Base-by-base conservation (phyloP, 768 basidiomycete genomes). In the Amanita jacksonii region DNA sequence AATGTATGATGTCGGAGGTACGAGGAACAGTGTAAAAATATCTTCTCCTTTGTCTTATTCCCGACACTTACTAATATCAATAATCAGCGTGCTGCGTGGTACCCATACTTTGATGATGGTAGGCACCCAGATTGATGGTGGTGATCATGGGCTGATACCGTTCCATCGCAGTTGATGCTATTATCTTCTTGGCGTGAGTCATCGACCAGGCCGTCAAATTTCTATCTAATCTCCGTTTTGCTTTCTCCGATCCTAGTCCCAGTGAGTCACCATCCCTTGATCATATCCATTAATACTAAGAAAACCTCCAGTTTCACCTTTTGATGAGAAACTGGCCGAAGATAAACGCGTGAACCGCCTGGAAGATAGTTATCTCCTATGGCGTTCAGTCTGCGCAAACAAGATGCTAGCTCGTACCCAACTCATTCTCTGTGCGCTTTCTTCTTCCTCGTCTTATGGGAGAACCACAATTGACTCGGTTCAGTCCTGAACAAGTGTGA, bases 1-100 rank as follows among this genome's bases (percentile, higher is more conserved):
- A 35, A 67, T 90, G 51, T 90, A 84, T 55, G 86, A 90, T 55
- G 84, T 89, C 22, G 85, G 86, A 25, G 85, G 85, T 15, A 79
- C 79, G 27, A 69, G 79, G 50, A 82, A 76, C 42, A 74, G 68
- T 49, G 83, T 85, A 50, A 61, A 79, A 56, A 30, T 12, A 32
- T 45, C 27, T 32, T 30, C 27, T 36, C 38, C 25, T 35, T 40
- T 41, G 38, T 43, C 38, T 32, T 20, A 35, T 34, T 24, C 31
- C 23, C 46, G 20, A 24, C 41, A 13, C 18, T 25, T 24, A 10
- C 12, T 15, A 7, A 9, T 9, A 39, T 28, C 27, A 36, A 15
- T 16, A 9, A 39, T 54, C 57, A 85, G 82, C 72, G 85, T 43
- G 69, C 71, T 15, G 80, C 77, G 0, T 90, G 87, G 86, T 78